Conservation (phyloP, 1,139 yeast species). For the Saccharomycopsis hybrid region DNA sequence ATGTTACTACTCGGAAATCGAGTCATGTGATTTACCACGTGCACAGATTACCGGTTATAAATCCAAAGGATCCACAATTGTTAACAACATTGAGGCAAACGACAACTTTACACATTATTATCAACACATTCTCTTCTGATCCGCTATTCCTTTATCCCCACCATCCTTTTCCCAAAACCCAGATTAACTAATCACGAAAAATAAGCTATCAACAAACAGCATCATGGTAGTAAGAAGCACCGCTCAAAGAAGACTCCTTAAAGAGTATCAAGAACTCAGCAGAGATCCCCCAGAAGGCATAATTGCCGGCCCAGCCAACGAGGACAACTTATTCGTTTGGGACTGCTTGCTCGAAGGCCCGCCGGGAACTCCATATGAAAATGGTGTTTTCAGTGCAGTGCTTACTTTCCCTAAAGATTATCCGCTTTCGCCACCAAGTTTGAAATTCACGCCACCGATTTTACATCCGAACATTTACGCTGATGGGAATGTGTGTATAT, state of each 20-base stretch:
- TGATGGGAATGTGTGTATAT: slow-evolving; percentile 93
- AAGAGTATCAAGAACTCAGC: slow-evolving; percentile 81
- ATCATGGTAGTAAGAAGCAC: slow-evolving; percentile 51
- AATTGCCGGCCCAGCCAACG: slow-evolving; percentile 83
- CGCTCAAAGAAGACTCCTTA: slow-evolving; percentile 78
- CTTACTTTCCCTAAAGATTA: slow-evolving; percentile 84
- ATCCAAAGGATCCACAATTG: too few species aligned
- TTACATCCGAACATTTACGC: slow-evolving; percentile 90
- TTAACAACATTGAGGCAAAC: too few species aligned
- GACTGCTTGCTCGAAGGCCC: slow-evolving; percentile 93
- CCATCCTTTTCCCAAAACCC: too few species aligned
- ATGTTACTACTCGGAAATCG: too few species aligned
- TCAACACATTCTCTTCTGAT: too few species aligned
- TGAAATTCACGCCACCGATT: slow-evolving; percentile 78
- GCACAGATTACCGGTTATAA: too few species aligned
- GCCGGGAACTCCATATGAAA: slow-evolving; percentile 85
- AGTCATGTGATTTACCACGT: too few species aligned
- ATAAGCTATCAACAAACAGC: not conserved
- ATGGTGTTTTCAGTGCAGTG: slow-evolving; percentile 85
- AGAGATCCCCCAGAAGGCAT: slow-evolving; percentile 93
- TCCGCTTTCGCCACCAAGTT: slow-evolving; percentile 84
- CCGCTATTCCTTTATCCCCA: too few species aligned
- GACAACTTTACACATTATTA: too few species aligned
- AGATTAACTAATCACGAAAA: too few species aligned
- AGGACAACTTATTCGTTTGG: slow-evolving; percentile 81